These are phyloP conservation scores for Apium graveolens DNA, from an alignment of 129 eudicot genomes.

Conservation along the genomic window DNA sequence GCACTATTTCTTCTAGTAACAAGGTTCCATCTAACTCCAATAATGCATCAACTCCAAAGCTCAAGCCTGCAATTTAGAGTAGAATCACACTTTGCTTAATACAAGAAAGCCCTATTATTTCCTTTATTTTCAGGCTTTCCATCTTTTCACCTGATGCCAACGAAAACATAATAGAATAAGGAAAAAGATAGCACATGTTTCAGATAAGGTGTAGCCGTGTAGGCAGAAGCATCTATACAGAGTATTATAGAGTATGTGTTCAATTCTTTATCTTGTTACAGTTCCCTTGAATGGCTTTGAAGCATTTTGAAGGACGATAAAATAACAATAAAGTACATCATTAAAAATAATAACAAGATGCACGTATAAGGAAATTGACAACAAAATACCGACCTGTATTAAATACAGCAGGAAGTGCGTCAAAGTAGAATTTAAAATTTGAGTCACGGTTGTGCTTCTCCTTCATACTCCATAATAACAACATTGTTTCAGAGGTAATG, in stretches of 20 bases:
- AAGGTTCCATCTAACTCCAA: slow-evolving; percentile 82
- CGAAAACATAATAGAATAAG: background rate
- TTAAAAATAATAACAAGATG: background rate
- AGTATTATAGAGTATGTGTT: background rate
- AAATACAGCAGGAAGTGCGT: slow-evolving; percentile 62
- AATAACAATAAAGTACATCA: background rate
- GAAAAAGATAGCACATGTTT: background rate
- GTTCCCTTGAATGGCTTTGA: background rate
- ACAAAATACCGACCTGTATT: slow-evolving; percentile 50
- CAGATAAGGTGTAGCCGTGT: background rate
- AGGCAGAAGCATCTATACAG: background rate
- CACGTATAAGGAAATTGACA: background rate
- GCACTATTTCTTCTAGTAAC: slow-evolving; percentile 76
- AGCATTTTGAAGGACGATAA: background rate
- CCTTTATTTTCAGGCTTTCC: background rate
- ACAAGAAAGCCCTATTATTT: background rate
- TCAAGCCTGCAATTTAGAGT: slow-evolving; percentile 43
- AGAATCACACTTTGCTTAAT: background rate
- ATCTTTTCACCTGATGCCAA: background rate
- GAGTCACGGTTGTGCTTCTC: slow-evolving; percentile 69
- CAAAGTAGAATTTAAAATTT: slow-evolving; percentile 57
- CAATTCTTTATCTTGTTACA: background rate
- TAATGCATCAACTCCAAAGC: slow-evolving; percentile 74
- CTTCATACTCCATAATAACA: slow-evolving; percentile 97
- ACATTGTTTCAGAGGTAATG: slow-evolving; percentile 73